Evolutionary conservation across 2,329 filamentous ascomycete genomes (phyloP).

Genomic region (Xylaria sp.): DNA sequence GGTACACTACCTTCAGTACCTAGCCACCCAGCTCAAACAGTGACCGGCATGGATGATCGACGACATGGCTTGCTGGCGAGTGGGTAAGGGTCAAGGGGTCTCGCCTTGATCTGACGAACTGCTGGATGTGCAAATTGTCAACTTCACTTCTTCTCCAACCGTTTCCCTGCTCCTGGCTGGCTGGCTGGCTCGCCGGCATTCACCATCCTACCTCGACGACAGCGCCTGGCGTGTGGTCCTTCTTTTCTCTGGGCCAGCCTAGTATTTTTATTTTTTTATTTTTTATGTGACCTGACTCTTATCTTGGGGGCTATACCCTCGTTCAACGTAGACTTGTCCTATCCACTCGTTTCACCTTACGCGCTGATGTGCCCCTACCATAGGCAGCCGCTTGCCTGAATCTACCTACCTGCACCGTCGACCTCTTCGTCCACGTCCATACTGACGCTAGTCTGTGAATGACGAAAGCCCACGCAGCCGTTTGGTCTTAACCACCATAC

Average conservation of each 20-base stretch:
- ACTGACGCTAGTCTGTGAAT: slow-evolving; percentile 19
- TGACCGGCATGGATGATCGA: slow-evolving; percentile 6
- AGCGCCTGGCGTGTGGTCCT: slow-evolving; percentile 28
- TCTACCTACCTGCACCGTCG: slow-evolving; percentile 29
- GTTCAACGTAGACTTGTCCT: slow-evolving; percentile 8
- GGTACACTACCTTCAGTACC: background rate
- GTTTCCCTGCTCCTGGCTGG: slow-evolving; percentile 12
- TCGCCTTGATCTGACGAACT: background rate
- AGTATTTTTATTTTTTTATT: background rate
- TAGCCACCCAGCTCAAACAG: background rate
- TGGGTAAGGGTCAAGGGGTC: background rate
- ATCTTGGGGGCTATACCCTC: background rate
- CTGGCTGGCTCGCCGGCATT: slow-evolving; percentile 1
- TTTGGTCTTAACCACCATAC: slow-evolving; percentile 9
- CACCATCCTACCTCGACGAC: background rate
- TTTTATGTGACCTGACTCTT: slow-evolving; percentile 11
- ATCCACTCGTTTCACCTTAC: slow-evolving; percentile 25
- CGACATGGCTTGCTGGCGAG: background rate
- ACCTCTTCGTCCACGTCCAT: slow-evolving; percentile 31
- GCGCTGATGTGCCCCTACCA: slow-evolving; percentile 15
- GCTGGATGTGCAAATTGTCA: background rate
- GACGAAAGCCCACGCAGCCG: background rate
- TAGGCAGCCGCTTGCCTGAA: background rate
- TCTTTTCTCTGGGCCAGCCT: slow-evolving; percentile 18
- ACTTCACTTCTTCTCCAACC: slow-evolving; percentile 35